Evolutionary conservation across 257 asterid species (phyloP), one percentile per base, ranked within the genome.

Genomic region (Solanum arcanum): DNA sequence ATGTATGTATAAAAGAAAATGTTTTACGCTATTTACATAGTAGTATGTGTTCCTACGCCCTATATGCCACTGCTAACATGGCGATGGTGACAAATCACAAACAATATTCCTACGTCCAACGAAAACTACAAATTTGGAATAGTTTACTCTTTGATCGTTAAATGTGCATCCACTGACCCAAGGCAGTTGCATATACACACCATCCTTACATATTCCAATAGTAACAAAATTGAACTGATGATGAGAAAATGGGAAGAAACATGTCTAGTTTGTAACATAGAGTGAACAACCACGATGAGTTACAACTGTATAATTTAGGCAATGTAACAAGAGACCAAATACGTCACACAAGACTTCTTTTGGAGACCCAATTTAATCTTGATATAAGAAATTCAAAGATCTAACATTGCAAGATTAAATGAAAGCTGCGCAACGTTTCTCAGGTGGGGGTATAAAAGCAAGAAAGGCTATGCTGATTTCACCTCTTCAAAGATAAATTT

Each of bases 51-150:
- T 29, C 23, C 23, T 68, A 68, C n/a, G 3, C 2, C 7, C 42
- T 70, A 31, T 72, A 0, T 2, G 8, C 7, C 78, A 31, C 25
- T 31, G 78, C 25, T 72, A 72, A 72, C 37, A 88, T 84, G 93
- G 92, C 87, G 80, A 88, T 94, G 86, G 96, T 95, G 75, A 90
- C 98, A n/a, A n/a, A 95, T 94, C 88, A 83, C 92, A 18, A 93
- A 93, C 87, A 92, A 86, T 8, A 98, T 94, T 86, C 98, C 98
- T 37, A 91, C 96, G 88, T 92, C n/a, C 90, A 94, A 83, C 87
- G 98, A 23, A 92, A 94, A 80, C n/a, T 93, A 59, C 93, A 87
- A 86, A 2, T 23, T 41, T 12, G 46, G 83, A 27, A 7, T n/a
- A 3, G 59, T 76, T 76, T 3, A 23, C 37, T 75, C 23, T 3